A percentile compares a stretch with the other conserved stretches of the same genome.
These are phyloP conservation scores for Leishmania turanica DNA, from an alignment of 208 protist genomes.

Conservation along the genomic window DNA sequence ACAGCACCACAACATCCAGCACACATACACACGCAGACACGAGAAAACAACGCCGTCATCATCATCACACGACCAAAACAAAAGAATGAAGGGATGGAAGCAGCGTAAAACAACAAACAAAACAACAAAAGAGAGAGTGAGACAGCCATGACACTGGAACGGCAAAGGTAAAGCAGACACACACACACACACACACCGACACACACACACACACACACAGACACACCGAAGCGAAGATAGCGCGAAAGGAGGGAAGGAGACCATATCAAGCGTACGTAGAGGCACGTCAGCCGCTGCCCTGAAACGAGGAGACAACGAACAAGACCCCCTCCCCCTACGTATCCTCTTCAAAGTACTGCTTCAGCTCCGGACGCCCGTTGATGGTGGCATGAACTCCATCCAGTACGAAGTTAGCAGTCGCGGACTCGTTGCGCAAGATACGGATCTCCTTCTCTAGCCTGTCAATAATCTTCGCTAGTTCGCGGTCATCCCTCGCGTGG, in stretches of 20 bases:
- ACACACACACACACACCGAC: too few species aligned
- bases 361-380: constrained; percentile 2
- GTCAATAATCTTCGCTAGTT: constrained; percentile 20
- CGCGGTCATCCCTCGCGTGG: constrained; percentile 17
- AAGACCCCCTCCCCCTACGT: not conserved
- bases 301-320: not conserved
- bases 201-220: not conserved
- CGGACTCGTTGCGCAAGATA: constrained; percentile 16
- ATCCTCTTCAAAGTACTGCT: constrained; percentile 17
- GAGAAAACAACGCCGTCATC: not conserved
- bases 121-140: not conserved
- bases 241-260: not conserved
- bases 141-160: not conserved
- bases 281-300: not conserved
- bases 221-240: not conserved
- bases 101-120: not conserved
- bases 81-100: not conserved
- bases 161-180: not conserved
- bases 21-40: constrained; percentile 2
- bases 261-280: too few species aligned
- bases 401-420: constrained; percentile 7
- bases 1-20: not conserved
- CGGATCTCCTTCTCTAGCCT: constrained; percentile 19
- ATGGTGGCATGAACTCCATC: constrained; percentile 14
- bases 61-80: not conserved